Conservation (phyloP, 1,284 basidiomycete genomes). For the Uromyces viciae-fabae region DNA sequence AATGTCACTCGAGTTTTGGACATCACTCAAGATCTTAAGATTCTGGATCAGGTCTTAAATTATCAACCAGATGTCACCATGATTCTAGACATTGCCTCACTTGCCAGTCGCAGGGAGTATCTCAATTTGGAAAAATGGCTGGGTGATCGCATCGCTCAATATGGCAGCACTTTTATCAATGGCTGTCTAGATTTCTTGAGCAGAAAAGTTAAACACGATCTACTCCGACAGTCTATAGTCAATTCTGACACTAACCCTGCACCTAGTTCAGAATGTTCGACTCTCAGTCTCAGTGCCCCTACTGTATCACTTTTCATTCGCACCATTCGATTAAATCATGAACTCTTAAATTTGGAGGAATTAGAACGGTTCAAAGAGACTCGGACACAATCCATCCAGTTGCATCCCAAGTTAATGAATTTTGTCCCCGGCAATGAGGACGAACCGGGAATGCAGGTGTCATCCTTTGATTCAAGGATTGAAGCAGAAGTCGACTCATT, state of each 20-base stretch:
- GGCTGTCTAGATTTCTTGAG: conserved; percentile 82
- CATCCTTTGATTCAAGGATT: conserved; percentile 81
- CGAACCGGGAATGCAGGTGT: conserved; percentile 87
- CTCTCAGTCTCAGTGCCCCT: conserved; percentile 74
- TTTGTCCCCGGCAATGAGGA: conserved; percentile 77
- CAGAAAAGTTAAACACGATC: conserved; percentile 83
- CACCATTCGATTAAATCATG: conserved; percentile 64
- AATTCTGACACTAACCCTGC: conserved; percentile 17
- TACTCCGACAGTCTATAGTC: conserved; percentile 68
- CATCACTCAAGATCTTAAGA: conserved; percentile 86
- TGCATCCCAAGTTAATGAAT: conserved; percentile 94
- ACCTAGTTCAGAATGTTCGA: conserved; percentile 63
- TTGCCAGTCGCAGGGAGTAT: conserved; percentile 87
- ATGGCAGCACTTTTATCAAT: conserved; percentile 80
- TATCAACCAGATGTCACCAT: conserved; percentile 58
- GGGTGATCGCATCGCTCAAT: conserved; percentile 72
- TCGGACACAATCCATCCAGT: conserved; percentile 86
- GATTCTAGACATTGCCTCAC: conserved; percentile 83
- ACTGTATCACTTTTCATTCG: conserved; percentile 88
- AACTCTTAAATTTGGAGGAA: conserved; percentile 64
- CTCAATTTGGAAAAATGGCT: conserved; percentile 96
- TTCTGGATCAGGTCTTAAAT: conserved; percentile 31
- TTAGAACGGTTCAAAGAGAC: conserved; percentile 86
- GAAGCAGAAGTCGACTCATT: conserved; percentile 89
- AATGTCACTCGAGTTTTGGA: conserved; percentile 93